Evolutionary conservation across 2,329 filamentous ascomycete species (phyloP), one percentile per base, ranked within the genome.

Genomic region (Verticillium klebahnii): DNA sequence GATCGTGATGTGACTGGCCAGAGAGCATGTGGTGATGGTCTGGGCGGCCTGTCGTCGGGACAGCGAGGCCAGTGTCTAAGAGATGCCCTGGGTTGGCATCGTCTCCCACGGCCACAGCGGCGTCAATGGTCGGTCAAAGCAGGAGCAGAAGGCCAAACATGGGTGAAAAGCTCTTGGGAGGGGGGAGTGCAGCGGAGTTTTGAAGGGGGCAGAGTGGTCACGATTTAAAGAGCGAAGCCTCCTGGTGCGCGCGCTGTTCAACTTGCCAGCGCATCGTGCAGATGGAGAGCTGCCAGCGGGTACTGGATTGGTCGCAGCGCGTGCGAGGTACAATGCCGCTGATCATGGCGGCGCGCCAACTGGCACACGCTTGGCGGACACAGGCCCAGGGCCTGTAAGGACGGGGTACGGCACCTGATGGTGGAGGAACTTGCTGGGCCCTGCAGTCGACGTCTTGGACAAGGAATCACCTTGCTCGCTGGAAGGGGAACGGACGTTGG

Each of bases 261-360:
- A 57, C 34, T 25, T 67, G 66, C 66, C 66, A 67, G 65, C 66
- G 65, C 66, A 67, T 67, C 64, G 50, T 64, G 65, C 65, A 67
- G 14, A 56, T 60, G 32, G 63, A 59, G 19, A 52, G n/a, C n/a
- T 23, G 5, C 19, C 45, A 12, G 45, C 45, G 45, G 19, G n/a
- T 19, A 52, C 57, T 29, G 57, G 57, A 58, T 58, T 60, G 29
- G 37, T 50, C 32, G n/a, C 55, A 23, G 45, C n/a, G 45, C 19
- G 45, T 14, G 45, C 19, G 45, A 25, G 45, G 45, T 52, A 52
- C 55, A 64, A 61, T 60, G 59, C 63, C 39, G 60, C 45, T 52
- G 45, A 52, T 52, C 45, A 52, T 19, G 12, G 45, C 45, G 19
- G 45, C 45, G 12, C 45, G 45, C n/a, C 45, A 52, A 52, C 45